Evolutionary conservation across 805 yeast species (phyloP), one percentile per base, ranked within the genome.

Genomic region (Debaryomyces hansenii): DNA sequence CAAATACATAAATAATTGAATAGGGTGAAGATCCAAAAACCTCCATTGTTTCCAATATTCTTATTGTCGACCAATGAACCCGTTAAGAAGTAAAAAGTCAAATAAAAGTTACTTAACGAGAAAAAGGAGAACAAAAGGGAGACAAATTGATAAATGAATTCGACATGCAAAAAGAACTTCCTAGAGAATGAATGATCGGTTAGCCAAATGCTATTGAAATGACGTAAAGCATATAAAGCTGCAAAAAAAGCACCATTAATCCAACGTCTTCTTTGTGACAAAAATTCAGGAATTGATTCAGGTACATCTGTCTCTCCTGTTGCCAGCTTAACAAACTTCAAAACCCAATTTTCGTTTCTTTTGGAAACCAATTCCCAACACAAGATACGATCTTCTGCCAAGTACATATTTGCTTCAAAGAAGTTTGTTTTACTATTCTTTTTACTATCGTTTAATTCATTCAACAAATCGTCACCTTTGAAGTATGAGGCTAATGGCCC

Each of bases 301-400:
- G 98, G 98, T 39, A 91, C 96, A 79, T 92, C 98, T 1, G 98
- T 92, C 65, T 91, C 97, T 56, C 97, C 98, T 42, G 84, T 85
- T 12, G 97, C 97, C 57, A 83, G 90, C 57, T 87, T 87, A 45
- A 92, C 97, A 63, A 90, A 92, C 59, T 90, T 87, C 57, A 92
- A 74, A 12, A 92, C 87, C 95, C 97, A 92, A 62, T 84, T 84
- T 35, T 87, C 87, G 48, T 80, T 78, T 51, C 74, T 79, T 56
- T 91, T 91, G 9, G 97, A 95, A 21, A 92, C 94, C 50, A 92
- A 75, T 67, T 92, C 98, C 94, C 97, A 92, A 64, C 97, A 92
- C 54, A 92, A 69, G 58, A 92, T 91, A 73, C 98, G 85, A 67
- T 92, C 98, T 68, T 92, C 98, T 1, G 98, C 98, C 49, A 92